phyloP scores from a whole-genome alignment of 495 filamentous ascomycete species.

The Hypoxylon perforatum region DNA sequence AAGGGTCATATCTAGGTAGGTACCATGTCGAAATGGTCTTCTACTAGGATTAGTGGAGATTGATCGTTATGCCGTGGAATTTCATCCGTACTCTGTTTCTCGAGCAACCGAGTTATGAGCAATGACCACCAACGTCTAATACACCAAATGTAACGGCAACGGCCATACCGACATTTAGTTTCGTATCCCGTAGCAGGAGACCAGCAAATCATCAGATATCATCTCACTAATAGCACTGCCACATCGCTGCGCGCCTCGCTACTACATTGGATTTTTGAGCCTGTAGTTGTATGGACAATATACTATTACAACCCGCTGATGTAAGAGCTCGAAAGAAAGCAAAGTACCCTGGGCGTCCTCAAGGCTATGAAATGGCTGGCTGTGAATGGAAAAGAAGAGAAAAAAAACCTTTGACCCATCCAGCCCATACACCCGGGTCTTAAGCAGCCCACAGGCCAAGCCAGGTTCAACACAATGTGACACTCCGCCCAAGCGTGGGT shows the following conservation, averaged over 20 bases:
- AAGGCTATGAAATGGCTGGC: no score
- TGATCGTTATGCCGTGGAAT: conserved; percentile 20
- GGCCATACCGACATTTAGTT: conserved; percentile 40
- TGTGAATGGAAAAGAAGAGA: conserved; percentile 8
- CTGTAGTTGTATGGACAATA: neutral
- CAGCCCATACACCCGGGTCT: conserved; percentile 33
- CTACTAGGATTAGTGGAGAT: conserved; percentile 29
- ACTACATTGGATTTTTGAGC: neutral
- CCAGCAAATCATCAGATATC: conserved; percentile 20
- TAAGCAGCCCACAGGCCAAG: conserved; percentile 12
- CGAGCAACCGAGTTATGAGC: conserved; percentile 17
- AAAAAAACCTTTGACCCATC: conserved; percentile 22
- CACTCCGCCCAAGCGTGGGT: conserved; percentile 28
- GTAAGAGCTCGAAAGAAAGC: conserved; percentile 6
- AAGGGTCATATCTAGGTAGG: conserved; percentile 28
- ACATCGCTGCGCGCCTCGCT: conserved; percentile 17
- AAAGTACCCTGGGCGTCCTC: neutral
- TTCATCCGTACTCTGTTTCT: conserved; percentile 11
- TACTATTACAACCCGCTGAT: conserved; percentile 14
- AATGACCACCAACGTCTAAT: conserved; percentile 35
- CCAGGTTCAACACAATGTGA: conserved; percentile 28
- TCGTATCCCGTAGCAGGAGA: conserved; percentile 30
- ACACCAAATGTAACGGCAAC: conserved; percentile 46
- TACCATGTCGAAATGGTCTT: conserved; percentile 21
- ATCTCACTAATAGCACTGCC: conserved; percentile 22